A percentile compares a stretch with the other conserved stretches of the same genome.
phyloP scores from a whole-genome alignment of 164 flowering plant species.

The Vitis rupestris region DNA sequence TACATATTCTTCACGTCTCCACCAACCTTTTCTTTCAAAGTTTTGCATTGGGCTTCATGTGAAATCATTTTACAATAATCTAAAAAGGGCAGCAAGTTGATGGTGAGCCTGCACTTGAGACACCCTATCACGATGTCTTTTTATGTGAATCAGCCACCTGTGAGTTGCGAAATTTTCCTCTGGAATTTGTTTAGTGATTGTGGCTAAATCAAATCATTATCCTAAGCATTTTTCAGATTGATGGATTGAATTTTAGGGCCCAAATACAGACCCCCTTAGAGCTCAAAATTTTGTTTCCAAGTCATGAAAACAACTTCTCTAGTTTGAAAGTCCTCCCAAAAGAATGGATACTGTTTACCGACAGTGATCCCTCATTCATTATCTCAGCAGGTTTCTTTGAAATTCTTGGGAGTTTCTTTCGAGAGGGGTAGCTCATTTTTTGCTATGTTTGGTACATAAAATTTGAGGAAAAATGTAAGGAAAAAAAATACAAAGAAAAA shows the following conservation, averaged over 20 bases:
- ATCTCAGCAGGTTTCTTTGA: too few species aligned
- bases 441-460: too few species aligned
- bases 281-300: neutral
- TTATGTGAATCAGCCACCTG: neutral
- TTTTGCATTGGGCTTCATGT: constrained; percentile 9
- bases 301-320: constrained; percentile 11
- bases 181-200: neutral
- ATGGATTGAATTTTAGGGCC: neutral
- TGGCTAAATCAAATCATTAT: neutral
- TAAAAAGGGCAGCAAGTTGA: constrained; percentile 2
- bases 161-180: neutral
- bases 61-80: constrained; percentile 8
- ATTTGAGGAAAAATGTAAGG: too few species aligned
- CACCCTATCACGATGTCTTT: neutral
- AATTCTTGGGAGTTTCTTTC: neutral
- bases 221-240: neutral
- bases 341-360: constrained; percentile 8
- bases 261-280: constrained; percentile 19
- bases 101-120: neutral
- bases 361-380: neutral
- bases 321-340: constrained; percentile 19
- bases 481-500: too few species aligned
- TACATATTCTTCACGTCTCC: neutral
- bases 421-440: too few species aligned
- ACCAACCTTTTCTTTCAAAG: neutral